These are phyloP conservation scores for Tieghemiomyces parasiticus DNA, from an alignment of 192 early-diverging fungal genomes.

Conservation along the genomic window DNA sequence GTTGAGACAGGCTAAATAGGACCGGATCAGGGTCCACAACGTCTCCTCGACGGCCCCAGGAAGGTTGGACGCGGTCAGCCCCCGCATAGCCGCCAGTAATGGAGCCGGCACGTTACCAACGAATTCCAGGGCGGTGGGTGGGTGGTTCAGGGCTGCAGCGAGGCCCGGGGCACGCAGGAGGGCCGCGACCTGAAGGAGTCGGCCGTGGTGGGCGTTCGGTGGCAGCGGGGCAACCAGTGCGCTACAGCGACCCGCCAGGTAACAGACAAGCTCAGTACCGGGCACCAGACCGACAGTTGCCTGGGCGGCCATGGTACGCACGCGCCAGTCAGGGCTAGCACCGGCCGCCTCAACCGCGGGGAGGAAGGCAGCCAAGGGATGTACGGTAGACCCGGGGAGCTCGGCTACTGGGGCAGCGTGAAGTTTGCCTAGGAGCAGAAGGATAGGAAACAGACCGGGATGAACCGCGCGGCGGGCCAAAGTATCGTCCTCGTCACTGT, in stretches of 20 bases:
- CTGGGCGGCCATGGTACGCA: background rate
- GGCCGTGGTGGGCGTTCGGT: background rate
- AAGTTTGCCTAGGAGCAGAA: slow-evolving; percentile 70
- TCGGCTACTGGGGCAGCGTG: slow-evolving; percentile 47
- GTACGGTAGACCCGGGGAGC: slow-evolving; percentile 14
- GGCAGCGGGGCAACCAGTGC: background rate
- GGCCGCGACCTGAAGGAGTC: background rate
- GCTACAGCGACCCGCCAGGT: background rate
- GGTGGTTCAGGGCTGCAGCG: background rate
- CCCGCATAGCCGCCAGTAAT: background rate
- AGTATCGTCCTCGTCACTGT: slow-evolving; percentile 6
- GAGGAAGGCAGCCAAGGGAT: slow-evolving; percentile 28
- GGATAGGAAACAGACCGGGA: slow-evolving; percentile 78
- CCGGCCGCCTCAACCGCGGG: slow-evolving; percentile 34
- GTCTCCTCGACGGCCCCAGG: background rate
- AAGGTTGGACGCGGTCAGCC: background rate
- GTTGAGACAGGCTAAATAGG: background rate
- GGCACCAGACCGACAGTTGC: background rate
- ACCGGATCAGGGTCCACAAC: background rate
- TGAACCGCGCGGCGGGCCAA: slow-evolving; percentile 40
- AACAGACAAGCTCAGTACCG: background rate
- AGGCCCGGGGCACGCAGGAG: background rate
- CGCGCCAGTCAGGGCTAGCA: slow-evolving; percentile 33
- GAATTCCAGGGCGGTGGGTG: slow-evolving; percentile 2
- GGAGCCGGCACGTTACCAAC: background rate